Evolutionary conservation across 2,329 filamentous ascomycete species (phyloP), one percentile per base, ranked within the genome.

Genomic region (Aspergillus fumigatiaffinis): DNA sequence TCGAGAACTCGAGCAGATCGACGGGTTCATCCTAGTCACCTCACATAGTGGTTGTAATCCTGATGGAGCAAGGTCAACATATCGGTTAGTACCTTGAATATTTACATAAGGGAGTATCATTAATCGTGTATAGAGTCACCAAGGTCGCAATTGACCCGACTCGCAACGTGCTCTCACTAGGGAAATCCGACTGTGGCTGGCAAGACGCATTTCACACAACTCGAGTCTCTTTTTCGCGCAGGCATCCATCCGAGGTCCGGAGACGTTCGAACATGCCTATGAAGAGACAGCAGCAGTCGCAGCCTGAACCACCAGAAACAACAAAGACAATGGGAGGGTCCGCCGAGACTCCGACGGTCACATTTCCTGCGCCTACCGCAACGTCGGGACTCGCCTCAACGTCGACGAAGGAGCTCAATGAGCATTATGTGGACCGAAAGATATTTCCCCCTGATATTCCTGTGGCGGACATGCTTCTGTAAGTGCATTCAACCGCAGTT

Each of bases 31-130:
- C 5, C 54, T 57, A 21, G 59, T 66, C 32, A 63, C 63, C 12
- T 61, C 63, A 14, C 63, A 66, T 52, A 53, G 28, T 21, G 59
- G 56, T 3, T 66, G 63, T 44, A 62, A 66, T 28, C 48, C 55
- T 26, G 56, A 63, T 9, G 63, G 63, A 10, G 55, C 63, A 50
- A 53, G 63, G 28, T 60, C 59, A 32, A 55, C 62, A 2, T 57
- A 66, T 54, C 56, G 56, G 63, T 66, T 38, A 61, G 60, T 53
- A 21, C 6, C n/a, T 21, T 4, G 28, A 59, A 50, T 50, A 42
- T 20, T 12, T 17, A 12, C 8, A 41, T 21, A 35, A 23, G 20
- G 9, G 9, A 38, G 4, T 4, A 14, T 25, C 17, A 35, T 38
- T 26, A 14, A 51, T 3, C 2, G 21, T 23, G 20, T 25, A 26